A percentile compares a stretch with the other conserved stretches of the same genome.
phyloP scores from a whole-genome alignment of 345 rosid species.

The Ricinus communis region DNA sequence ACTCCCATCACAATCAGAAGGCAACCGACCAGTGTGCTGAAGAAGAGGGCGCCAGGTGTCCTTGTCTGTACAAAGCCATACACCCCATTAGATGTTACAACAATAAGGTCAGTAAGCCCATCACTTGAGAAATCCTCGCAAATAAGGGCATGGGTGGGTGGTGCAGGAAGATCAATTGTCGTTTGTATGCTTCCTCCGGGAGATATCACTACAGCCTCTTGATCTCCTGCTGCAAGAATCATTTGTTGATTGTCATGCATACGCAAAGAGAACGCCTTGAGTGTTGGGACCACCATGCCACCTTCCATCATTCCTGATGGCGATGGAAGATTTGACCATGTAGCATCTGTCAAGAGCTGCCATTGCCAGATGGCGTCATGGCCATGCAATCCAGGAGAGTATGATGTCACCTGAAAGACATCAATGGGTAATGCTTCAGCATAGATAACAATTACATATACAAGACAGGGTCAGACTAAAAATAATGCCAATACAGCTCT shows the following conservation, averaged over 20 bases:
- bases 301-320: conserved; percentile 86
- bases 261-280: conserved; percentile 70
- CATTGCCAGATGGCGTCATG: conserved; percentile 50
- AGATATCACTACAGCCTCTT: conserved; percentile 79
- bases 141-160: conserved; percentile 80
- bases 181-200: conserved; percentile 79
- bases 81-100: conserved; percentile 82
- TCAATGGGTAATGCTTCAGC: background rate
- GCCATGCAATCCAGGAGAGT: conserved; percentile 78
- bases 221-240: conserved; percentile 97
- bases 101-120: conserved; percentile 82
- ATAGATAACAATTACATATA: background rate
- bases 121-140: conserved; percentile 88
- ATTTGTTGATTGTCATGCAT: conserved; percentile 73
- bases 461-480: background rate
- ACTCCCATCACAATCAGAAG: conserved; percentile 91
- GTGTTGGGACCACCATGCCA: conserved; percentile 73
- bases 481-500: too few relatives aligned
- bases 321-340: conserved; percentile 94
- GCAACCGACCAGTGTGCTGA: conserved; percentile 95
- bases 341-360: conserved; percentile 66
- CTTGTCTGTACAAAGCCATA: conserved; percentile 95
- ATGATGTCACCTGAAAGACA: conserved; percentile 74
- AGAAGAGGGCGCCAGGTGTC: conserved; percentile 97
- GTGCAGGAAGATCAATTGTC: conserved; percentile 73